A percentile compares a stretch with the other conserved stretches of the same genome.
Evolutionary conservation across 176 grass and related monocot species (phyloP).

Genomic region (Poa pratensis): DNA sequence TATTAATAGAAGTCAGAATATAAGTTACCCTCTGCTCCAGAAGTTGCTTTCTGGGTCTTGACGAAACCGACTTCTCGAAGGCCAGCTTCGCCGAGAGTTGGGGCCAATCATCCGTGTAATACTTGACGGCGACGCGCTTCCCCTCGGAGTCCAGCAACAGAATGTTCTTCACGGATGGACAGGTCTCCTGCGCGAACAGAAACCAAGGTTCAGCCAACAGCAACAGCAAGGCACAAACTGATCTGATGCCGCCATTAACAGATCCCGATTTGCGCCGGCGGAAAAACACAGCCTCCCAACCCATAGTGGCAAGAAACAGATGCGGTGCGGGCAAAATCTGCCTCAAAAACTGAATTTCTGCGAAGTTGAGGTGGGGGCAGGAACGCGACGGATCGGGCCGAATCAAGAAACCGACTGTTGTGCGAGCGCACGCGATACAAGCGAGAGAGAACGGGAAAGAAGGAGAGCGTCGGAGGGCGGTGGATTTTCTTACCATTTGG

Average conservation of each 20-base stretch:
- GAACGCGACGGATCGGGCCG: constrained; percentile 28
- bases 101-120: constrained; percentile 88
- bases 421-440: background rate
- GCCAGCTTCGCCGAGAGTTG: constrained; percentile 70
- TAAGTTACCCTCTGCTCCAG: constrained; percentile 56
- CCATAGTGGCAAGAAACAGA: background rate
- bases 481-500: constrained; percentile 32
- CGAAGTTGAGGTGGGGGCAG: background rate
- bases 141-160: constrained; percentile 88
- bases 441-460: background rate
- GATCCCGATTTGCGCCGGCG: constrained; percentile 9
- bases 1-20: background rate
- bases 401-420: constrained; percentile 15
- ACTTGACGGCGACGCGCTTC: constrained; percentile 88
- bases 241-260: constrained; percentile 10
- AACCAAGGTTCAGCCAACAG: background rate
- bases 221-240: background rate
- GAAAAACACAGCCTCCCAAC: background rate
- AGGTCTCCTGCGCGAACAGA: constrained; percentile 54
- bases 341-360: background rate
- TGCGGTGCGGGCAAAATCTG: background rate
- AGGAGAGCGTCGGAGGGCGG: background rate
- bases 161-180: constrained; percentile 76
- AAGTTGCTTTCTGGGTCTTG: constrained; percentile 79
- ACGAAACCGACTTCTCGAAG: constrained; percentile 90